Base-by-base conservation (phyloP, 1,139 yeast genomes). In the Saccharomycopsis hybrid region DNA sequence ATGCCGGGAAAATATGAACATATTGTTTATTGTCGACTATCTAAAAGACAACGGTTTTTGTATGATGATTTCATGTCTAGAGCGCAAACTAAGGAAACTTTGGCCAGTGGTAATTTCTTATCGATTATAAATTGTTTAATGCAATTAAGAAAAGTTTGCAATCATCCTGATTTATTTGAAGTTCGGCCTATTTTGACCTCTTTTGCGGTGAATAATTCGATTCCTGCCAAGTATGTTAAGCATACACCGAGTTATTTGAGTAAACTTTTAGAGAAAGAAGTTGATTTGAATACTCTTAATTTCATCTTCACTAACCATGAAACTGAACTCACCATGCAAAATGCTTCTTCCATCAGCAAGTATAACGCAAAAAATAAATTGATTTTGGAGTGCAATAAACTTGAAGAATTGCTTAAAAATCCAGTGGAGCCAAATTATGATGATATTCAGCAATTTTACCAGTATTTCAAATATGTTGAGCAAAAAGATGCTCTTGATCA, bases 1-100 rank as follows among this genome's bases (percentile, higher is more conserved):
- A 92, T 94, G 98, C 99, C 99, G 1, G 97, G 87, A 1, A 94
- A 94, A 63, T 86, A 88, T 64, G 99, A 94, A 64, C 99, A 94
- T 65, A 81, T 94, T 54, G 82, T 94, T 5, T 88, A 86, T 61
- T 94, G 98, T 69, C 78, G 96, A 37, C 69, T 94, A 48, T 90
- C 97, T 1, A 89, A 92, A 60, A 78, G 99, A 57, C 99, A 94
- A 62, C 71, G 98, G 51, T 87, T 78, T 59, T 69, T 94, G 49
- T 94, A 94, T 61, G 98, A 94, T 65, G 99, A 94, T 65, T 94
- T 94, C 61, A 88, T 94, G 96, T 85, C 96, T 1, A 74, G 98
- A 56, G 96, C 98, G 5, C 94, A 90, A 61, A 94, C 99, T 0
- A 83, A 81, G 59, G 97, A 88, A 57, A 92, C 97, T 1, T 73